Evolutionary conservation across 139 green algal genomes (phyloP).

Genomic region (Chlamydomonas schloesseri): DNA sequence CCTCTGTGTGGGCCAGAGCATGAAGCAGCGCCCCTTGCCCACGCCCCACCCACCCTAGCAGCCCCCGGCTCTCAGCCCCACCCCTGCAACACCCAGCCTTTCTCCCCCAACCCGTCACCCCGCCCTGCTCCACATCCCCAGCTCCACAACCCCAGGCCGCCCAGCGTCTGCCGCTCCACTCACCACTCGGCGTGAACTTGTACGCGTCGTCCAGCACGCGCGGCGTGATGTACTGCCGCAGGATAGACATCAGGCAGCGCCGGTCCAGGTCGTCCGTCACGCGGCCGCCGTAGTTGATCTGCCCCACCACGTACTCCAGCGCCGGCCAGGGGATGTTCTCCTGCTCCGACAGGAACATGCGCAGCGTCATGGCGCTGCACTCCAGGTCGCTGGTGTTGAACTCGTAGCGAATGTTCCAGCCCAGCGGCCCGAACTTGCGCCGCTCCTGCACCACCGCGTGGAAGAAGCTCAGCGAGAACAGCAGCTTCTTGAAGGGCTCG

Average conservation of each 20-base stretch:
- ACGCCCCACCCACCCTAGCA: too few relatives aligned
- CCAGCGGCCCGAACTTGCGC: slow-evolving; percentile 89
- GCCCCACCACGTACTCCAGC: slow-evolving; percentile 86
- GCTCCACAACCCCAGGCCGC: too few relatives aligned
- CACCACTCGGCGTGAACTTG: slow-evolving; percentile 70
- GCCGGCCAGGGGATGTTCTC: slow-evolving; percentile 82
- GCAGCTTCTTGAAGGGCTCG: slow-evolving; percentile 75
- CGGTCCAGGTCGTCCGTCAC: slow-evolving; percentile 92
- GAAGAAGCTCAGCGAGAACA: slow-evolving; percentile 84
- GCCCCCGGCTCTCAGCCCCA: too few relatives aligned
- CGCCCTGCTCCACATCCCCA: too few relatives aligned
- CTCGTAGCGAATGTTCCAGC: slow-evolving; percentile 93
- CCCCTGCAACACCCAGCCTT: too few relatives aligned
- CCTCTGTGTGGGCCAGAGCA: too few relatives aligned
- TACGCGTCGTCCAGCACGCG: slow-evolving; percentile 72
- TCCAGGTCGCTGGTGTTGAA: slow-evolving; percentile 91
- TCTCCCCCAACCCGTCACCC: too few relatives aligned
- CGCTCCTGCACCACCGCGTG: slow-evolving; percentile 88
- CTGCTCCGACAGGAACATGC: slow-evolving; percentile 82
- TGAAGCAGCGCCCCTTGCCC: too few relatives aligned
- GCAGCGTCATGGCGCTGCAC: slow-evolving; percentile 79
- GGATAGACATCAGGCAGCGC: slow-evolving; percentile 80
- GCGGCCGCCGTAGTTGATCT: slow-evolving; percentile 93
- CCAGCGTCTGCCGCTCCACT: too few relatives aligned
- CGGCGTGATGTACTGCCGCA: slow-evolving; percentile 80